phyloP scores from a whole-genome alignment of 2,329 filamentous ascomycete genomes.

The Hypoxylon sp. region DNA sequence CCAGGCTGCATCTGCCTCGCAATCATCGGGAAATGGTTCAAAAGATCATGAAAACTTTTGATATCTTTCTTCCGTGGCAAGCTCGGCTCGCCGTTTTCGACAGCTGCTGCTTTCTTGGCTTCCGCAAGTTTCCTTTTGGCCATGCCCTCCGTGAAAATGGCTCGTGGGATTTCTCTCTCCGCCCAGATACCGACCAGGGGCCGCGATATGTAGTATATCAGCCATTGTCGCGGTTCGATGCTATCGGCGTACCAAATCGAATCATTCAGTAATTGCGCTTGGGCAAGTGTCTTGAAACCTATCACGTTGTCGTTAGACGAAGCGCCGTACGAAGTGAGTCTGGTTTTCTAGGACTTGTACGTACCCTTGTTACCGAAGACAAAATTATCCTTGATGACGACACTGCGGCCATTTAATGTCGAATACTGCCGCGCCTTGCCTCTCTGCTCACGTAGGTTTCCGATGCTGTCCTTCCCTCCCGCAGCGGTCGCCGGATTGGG shows the following conservation, averaged over 20 bases:
- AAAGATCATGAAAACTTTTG: constrained; percentile 88
- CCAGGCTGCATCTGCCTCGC: constrained; percentile 96
- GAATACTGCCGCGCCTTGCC: constrained; percentile 95
- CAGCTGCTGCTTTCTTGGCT: constrained; percentile 56
- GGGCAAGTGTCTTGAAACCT: constrained; percentile 94
- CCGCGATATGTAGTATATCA: constrained; percentile 94
- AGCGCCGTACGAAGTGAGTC: constrained; percentile 28
- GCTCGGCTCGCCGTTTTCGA: constrained; percentile 62
- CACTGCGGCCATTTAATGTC: constrained; percentile 91
- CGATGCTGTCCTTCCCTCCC: constrained; percentile 70
- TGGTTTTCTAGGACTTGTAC: constrained; percentile 43
- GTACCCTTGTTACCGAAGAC: constrained; percentile 97
- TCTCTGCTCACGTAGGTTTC: constrained; percentile 85
- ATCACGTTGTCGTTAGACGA: constrained; percentile 45
- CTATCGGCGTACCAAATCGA: constrained; percentile 89
- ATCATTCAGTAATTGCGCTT: constrained; percentile 89
- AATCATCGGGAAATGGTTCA: constrained; percentile 95
- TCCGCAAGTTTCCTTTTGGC: constrained; percentile 59
- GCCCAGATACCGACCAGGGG: constrained; percentile 90
- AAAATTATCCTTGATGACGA: constrained; percentile 93
- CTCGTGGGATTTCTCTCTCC: constrained; percentile 78
- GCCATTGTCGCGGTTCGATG: constrained; percentile 93
- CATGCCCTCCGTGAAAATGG: constrained; percentile 67
- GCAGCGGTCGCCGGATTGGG: constrained; percentile 67
- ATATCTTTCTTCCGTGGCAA: constrained; percentile 87